A percentile compares a stretch with the other conserved stretches of the same genome.
phyloP scores from a whole-genome alignment of 768 basidiomycete genomes.

The Termitomyces bulborhizus region DNA sequence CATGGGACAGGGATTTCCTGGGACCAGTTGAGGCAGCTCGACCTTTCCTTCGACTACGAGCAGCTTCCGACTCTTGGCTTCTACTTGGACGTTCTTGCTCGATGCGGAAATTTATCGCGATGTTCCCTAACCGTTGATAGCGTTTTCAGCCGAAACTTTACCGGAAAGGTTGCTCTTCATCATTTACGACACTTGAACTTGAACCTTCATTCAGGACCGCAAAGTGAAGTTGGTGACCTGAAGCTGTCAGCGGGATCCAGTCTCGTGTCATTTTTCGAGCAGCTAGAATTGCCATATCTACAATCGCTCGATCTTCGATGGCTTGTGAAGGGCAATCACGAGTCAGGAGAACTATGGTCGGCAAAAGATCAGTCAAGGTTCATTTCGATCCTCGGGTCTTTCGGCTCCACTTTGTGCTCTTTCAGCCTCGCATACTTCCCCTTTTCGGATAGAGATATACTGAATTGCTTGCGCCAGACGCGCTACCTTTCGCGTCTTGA shows the following conservation, averaged over 20 bases:
- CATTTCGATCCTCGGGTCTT: slow-evolving; percentile 20
- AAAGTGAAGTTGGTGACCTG: not conserved
- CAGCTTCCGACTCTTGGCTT: slow-evolving; percentile 29
- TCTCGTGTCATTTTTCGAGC: slow-evolving; percentile 25
- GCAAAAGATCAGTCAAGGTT: slow-evolving; percentile 19
- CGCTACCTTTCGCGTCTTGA: slow-evolving; percentile 24
- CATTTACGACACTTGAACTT: slow-evolving; percentile 27
- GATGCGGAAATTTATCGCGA: slow-evolving; percentile 22
- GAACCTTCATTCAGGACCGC: slow-evolving; percentile 21
- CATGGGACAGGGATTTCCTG: slow-evolving; percentile 27
- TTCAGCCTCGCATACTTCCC: slow-evolving; percentile 34
- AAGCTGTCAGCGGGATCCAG: slow-evolving; percentile 13
- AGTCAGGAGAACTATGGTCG: slow-evolving; percentile 2
- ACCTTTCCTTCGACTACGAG: slow-evolving; percentile 29
- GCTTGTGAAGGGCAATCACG: slow-evolving; percentile 17
- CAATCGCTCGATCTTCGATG: slow-evolving; percentile 28
- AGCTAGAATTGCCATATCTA: slow-evolving; percentile 24
- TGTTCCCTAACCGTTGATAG: slow-evolving; percentile 30
- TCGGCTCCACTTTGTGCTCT: slow-evolving; percentile 21
- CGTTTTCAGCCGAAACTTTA: slow-evolving; percentile 11
- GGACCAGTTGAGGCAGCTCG: slow-evolving; percentile 30
- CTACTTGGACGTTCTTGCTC: slow-evolving; percentile 26
- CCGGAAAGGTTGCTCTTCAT: slow-evolving; percentile 19
- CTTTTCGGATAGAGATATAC: slow-evolving; percentile 24
- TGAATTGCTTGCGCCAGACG: slow-evolving; percentile 24